Evolutionary conservation across 495 filamentous ascomycete species (phyloP), one percentile per base, ranked within the genome.

Genomic region (Talaromyces trachyspermus): DNA sequence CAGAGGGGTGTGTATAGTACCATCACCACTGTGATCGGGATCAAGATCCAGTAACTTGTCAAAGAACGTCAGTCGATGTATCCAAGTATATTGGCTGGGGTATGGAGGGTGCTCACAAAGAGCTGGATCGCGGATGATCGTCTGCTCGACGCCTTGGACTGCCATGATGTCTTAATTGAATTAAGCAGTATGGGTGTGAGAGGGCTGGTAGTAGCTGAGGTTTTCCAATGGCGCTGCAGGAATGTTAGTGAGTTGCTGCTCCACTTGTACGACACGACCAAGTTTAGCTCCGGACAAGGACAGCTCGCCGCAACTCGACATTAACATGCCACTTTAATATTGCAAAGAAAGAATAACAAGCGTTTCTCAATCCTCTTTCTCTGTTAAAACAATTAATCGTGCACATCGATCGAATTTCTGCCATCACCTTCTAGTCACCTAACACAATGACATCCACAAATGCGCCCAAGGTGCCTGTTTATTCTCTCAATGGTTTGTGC

Each of bases 101-200:
- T n/a, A 20, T 30, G 17, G 39, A 35, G 35, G 33, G 44, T 42
- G 57, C 78, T 62, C 68, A 96, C 92, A 97, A 95, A 98, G 77
- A 64, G 95, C 91, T 55, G 92, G 94, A 89, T 98, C 92, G 78
- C 92, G 71, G 72, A 92, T 86, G 82, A 98, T 96, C 69, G 89
- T 89, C 73, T 98, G 92, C 53, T 85, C 79, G 50, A 85, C 76
- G 53, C 86, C 76, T 73, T 89, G 85, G 51, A 68, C 62, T 35
- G 87, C 85, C 94, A 98, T 98, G 10, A 33, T 76, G 58, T 32
- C 39, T 45, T 46, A 45, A 10, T 45, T 8, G n/a, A 12, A 45
- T 12, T 32, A 4, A 32, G 1, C 10, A 32, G 29, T n/a, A n/a
- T 32, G 14, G 29, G 14, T n/a, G 29, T 4, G 3, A 32, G 29